phyloP scores from a whole-genome alignment of 2,329 filamentous ascomycete species.

The Talaromyces sp. region DNA sequence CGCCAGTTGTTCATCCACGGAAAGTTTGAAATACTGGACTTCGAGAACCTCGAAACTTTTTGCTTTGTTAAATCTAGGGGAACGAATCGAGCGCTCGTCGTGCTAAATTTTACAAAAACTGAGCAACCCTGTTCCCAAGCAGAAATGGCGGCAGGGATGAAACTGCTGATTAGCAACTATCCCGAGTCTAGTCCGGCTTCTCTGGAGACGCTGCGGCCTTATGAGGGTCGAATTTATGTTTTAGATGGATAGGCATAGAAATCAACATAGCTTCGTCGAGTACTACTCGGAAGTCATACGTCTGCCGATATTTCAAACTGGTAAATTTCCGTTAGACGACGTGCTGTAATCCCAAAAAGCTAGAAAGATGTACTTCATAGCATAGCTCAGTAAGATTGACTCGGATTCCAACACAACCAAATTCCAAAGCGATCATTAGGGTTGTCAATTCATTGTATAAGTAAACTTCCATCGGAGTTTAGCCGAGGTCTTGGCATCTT shows the following conservation, averaged over 20 bases:
- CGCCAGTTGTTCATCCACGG: slow-evolving; percentile 1
- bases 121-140: slow-evolving; percentile 16
- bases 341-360: no score
- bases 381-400: no score
- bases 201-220: slow-evolving; percentile 15
- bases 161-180: slow-evolving; percentile 20
- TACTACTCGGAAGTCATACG: no score
- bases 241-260: no score
- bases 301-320: no score
- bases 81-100: slow-evolving; percentile 17
- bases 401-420: no score
- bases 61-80: slow-evolving; percentile 19
- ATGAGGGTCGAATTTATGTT: slow-evolving; percentile 22
- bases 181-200: neutral
- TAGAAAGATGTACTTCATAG: no score
- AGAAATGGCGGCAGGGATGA: slow-evolving; percentile 11
- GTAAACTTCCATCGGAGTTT: no score
- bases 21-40: slow-evolving; percentile 30
- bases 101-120: slow-evolving; percentile 18
- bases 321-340: no score
- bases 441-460: no score
- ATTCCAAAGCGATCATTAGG: no score
- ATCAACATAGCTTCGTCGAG: no score
- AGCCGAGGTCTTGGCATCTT: neutral
- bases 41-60: slow-evolving; percentile 22